Percentiles rank a stretch among this genome's conserved stretches.
phyloP scores from a whole-genome alignment of 306 rosid genomes.

The Gynostemma pentaphyllum region DNA sequence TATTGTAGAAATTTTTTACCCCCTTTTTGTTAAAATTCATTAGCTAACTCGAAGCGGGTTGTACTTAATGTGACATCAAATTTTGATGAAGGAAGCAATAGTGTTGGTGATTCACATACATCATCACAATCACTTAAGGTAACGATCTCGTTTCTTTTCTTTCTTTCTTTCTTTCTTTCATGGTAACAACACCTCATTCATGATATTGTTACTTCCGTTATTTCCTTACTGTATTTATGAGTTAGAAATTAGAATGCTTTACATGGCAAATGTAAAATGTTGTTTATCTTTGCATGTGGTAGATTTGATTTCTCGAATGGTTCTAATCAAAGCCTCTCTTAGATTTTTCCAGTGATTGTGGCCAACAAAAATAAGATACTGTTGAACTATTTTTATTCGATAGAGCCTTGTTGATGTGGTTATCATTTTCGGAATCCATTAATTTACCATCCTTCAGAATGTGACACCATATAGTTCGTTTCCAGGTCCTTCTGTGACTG shows the following conservation, averaged over 20 bases:
- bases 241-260: background rate
- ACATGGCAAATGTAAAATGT: background rate
- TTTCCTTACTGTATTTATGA: background rate
- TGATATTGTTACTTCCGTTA: background rate
- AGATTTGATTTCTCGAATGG: background rate
- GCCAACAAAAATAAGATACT: background rate
- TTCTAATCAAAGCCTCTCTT: background rate
- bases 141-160: background rate
- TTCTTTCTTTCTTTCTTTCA: background rate
- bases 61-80: slow-evolving; percentile 22
- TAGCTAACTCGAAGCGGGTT: slow-evolving; percentile 25
- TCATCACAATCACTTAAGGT: slow-evolving; percentile 27
- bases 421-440: background rate
- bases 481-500: background rate
- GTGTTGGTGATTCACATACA: slow-evolving; percentile 15
- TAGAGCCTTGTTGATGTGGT: background rate
- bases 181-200: background rate
- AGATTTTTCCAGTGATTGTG: background rate
- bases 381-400: background rate
- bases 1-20: background rate
- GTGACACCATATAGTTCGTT: background rate
- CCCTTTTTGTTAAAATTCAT: background rate
- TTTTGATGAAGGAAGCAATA: slow-evolving; percentile 22
- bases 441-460: background rate
- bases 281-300: background rate